Conservation (phyloP, 306 rosid genomes). For the Trifolium pratense region DNA sequence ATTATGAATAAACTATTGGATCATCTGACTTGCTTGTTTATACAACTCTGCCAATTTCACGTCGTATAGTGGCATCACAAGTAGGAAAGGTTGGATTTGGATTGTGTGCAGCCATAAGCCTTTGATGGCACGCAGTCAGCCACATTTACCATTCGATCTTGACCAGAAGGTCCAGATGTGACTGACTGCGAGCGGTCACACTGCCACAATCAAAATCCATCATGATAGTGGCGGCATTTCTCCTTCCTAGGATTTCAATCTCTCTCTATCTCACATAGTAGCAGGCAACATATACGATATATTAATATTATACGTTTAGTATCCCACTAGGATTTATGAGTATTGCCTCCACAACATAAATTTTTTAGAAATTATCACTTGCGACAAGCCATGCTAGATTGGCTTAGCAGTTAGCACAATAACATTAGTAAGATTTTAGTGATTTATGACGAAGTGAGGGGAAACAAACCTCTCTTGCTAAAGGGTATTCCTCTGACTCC, state of each 20-base stretch:
- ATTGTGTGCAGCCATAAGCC: neutral
- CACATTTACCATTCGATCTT: neutral
- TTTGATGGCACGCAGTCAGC: neutral
- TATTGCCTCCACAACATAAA: neutral
- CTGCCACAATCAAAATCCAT: neutral
- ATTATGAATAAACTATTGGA: conserved; percentile 11
- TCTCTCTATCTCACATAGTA: neutral
- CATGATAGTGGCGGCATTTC: neutral
- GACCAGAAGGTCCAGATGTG: neutral
- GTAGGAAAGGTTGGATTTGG: neutral
- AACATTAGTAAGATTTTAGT: neutral
- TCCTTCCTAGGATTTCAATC: neutral
- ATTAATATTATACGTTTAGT: neutral
- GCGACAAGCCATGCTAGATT: neutral
- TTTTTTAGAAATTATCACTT: neutral
- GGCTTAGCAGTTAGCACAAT: neutral
- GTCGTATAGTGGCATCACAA: neutral
- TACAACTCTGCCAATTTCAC: neutral
- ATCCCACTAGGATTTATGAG: neutral
- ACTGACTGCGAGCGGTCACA: neutral
- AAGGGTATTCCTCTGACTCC: conserved; percentile 90
- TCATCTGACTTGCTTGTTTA: neutral
- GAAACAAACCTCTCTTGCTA: conserved; percentile 79
- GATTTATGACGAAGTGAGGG: neutral
- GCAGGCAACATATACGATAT: neutral